Conservation (phyloP, 306 rosid genomes). For the Begonia masoniana region DNA sequence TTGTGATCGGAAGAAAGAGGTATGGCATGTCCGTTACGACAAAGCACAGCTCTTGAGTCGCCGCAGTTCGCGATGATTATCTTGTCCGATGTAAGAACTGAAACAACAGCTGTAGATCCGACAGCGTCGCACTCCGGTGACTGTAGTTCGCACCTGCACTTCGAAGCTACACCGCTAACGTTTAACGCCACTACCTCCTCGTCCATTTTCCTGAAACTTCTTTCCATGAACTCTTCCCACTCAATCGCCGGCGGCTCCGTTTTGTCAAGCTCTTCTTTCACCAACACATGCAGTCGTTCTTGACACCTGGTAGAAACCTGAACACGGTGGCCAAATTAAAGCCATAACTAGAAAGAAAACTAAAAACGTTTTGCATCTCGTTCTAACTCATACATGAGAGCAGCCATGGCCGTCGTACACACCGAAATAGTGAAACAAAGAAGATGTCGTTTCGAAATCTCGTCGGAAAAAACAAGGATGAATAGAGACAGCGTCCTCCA, state of each 20-base stretch:
- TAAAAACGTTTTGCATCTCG: too few species aligned
- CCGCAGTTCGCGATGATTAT: background rate
- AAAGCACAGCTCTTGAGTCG: background rate
- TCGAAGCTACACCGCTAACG: background rate
- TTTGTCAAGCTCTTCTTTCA: background rate
- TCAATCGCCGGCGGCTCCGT: background rate
- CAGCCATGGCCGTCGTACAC: conserved; percentile 2
- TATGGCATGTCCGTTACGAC: background rate
- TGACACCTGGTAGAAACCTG: background rate
- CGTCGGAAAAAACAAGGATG: background rate
- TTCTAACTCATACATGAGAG: background rate
- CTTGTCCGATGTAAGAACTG: background rate
- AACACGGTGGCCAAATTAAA: background rate
- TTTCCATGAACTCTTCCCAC: background rate
- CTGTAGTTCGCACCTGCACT: background rate
- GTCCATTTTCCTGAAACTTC: background rate
- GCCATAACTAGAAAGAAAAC: background rate
- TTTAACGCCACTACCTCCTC: background rate
- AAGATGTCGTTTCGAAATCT: background rate
- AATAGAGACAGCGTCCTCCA: conserved; percentile 2
- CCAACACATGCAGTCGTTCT: background rate
- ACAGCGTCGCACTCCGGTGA: background rate
- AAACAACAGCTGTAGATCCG: background rate
- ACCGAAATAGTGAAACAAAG: background rate
- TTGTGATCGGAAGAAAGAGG: background rate